Evolutionary conservation across 345 rosid genomes (phyloP).

Genomic region (Linum lewisii): DNA sequence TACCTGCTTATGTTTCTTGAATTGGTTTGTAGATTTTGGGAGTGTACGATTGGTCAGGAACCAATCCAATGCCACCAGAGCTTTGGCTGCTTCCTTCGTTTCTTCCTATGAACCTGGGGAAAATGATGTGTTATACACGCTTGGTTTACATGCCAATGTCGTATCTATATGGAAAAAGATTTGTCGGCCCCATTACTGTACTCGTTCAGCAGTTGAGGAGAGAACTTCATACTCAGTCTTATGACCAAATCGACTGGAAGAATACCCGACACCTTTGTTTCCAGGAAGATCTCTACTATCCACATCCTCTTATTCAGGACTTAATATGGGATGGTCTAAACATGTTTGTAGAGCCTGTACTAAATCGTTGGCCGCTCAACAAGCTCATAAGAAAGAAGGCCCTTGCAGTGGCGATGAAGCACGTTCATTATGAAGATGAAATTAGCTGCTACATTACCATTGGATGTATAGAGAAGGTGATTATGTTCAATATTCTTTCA

Average conservation of each 20-base stretch:
- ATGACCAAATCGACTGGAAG: no score
- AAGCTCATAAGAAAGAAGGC: constrained; percentile 20
- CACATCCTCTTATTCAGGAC: no score
- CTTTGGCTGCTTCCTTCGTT: constrained; percentile 12
- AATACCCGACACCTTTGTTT: no score
- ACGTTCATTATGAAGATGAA: constrained; percentile 26
- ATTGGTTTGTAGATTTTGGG: constrained; percentile 13
- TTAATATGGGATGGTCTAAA: constrained; percentile 23
- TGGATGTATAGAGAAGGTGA: constrained; percentile 28
- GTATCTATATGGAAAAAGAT: no score
- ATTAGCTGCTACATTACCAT: constrained; percentile 29
- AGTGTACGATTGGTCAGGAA: constrained; percentile 17
- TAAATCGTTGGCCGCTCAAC: constrained; percentile 26
- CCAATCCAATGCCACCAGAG: constrained; percentile 20
- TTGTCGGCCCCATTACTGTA: constrained; percentile 17
- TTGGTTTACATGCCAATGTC: constrained; percentile 16
- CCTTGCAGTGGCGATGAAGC: constrained; percentile 15
- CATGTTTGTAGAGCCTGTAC: constrained; percentile 16
- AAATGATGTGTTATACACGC: constrained; percentile 10
- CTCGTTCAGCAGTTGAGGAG: constrained; percentile 12
- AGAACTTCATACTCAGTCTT: no score
- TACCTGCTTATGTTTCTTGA: no score
- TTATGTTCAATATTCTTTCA: no score
- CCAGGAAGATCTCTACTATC: no score
- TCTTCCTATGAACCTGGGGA: constrained; percentile 15